Base-by-base conservation (phyloP, 2,329 filamentous ascomycete species). In the Arthroderma sp. region DNA sequence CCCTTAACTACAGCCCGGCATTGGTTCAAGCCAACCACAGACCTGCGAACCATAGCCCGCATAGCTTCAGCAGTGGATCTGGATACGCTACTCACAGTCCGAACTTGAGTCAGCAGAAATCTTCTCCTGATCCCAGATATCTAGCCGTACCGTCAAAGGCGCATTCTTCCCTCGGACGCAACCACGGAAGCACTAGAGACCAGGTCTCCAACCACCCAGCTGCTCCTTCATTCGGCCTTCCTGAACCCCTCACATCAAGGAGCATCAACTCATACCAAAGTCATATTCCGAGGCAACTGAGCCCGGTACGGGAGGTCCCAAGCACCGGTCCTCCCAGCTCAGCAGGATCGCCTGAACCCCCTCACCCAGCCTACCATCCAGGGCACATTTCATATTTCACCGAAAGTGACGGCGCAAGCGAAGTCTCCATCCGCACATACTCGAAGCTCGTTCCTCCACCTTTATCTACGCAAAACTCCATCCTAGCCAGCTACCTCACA, bases 271-370 rank as follows among this genome's bases (percentile, higher is more conserved):
- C 44, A 31, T 51, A 31, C 44, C 25, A 17, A 15, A 51, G 44
- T 25, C 44, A 51, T 51, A 51, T 54, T 7, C 35, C 51, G n/a
- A 37, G 51, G 11, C 51, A 39, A n/a, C 51, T 54, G 17, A 54
- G 51, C 31, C 51, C 51, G 15, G 51, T 54, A 37, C 28, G 33
- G 7, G 51, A 54, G 19, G 35, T 54, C 8, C 51, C 51, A 5
- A 54, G 51, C 51, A 54, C 51, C 17, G 51, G 51, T 7, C 31
- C 51, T 25, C 51, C 51, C 17, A 54, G 31, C 15, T 37, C 35
- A 37, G 51, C 31, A 21, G 33, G 51, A 37, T 38, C 51, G 11
- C 33, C 51, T 8, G 44, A 54, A 23, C 8, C 38, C 33, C 17
- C 35, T 13, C 33, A 54, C 9, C 9, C 15, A 13, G 35, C 17